phyloP scores from a whole-genome alignment of 2,329 filamentous ascomycete genomes.

The Lecanoromycetidae sp. region DNA sequence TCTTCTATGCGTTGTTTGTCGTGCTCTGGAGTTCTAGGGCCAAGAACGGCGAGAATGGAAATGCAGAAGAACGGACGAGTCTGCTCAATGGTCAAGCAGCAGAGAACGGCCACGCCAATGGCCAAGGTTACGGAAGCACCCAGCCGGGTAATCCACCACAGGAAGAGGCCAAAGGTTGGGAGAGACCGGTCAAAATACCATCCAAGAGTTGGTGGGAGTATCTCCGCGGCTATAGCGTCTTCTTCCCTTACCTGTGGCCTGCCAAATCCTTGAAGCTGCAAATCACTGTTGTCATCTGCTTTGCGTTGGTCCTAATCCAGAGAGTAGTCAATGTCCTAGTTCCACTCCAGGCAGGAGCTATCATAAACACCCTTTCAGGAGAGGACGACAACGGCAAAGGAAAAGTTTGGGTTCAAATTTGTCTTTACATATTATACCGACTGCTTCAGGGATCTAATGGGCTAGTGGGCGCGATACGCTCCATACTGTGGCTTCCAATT shows the following conservation, averaged over 20 bases:
- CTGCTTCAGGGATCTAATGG: slow-evolving; percentile 82
- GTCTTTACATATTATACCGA: slow-evolving; percentile 64
- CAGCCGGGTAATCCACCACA: slow-evolving; percentile 24
- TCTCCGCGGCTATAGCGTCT: slow-evolving; percentile 76
- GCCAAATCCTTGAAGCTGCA: slow-evolving; percentile 65
- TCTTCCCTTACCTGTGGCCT: slow-evolving; percentile 96
- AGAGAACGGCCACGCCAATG: slow-evolving; percentile 38
- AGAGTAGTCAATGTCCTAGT: slow-evolving; percentile 78
- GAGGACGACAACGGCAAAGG: slow-evolving; percentile 35
- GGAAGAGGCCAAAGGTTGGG: slow-evolving; percentile 65
- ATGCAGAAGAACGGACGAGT: slow-evolving; percentile 31
- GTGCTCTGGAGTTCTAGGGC: slow-evolving; percentile 35
- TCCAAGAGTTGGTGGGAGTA: slow-evolving; percentile 96
- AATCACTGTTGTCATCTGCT: slow-evolving; percentile 68
- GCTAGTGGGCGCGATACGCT: slow-evolving; percentile 67
- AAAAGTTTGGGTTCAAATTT: slow-evolving; percentile 66
- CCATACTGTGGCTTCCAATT: slow-evolving; percentile 88
- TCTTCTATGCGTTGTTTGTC: slow-evolving; percentile 45
- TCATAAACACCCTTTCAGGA: slow-evolving; percentile 61
- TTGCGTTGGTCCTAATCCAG: slow-evolving; percentile 66
- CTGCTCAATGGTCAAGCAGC: slow-evolving; percentile 28
- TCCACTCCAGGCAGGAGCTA: slow-evolving; percentile 64
- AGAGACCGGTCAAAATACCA: slow-evolving; percentile 73
- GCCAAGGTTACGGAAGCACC: slow-evolving; percentile 40
- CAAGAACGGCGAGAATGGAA: slow-evolving; percentile 25